Percentiles rank a stretch among this genome's conserved stretches.
These are phyloP conservation scores for Mariannaea elegans DNA, from an alignment of 2,329 filamentous ascomycete genomes.

Conservation along the genomic window DNA sequence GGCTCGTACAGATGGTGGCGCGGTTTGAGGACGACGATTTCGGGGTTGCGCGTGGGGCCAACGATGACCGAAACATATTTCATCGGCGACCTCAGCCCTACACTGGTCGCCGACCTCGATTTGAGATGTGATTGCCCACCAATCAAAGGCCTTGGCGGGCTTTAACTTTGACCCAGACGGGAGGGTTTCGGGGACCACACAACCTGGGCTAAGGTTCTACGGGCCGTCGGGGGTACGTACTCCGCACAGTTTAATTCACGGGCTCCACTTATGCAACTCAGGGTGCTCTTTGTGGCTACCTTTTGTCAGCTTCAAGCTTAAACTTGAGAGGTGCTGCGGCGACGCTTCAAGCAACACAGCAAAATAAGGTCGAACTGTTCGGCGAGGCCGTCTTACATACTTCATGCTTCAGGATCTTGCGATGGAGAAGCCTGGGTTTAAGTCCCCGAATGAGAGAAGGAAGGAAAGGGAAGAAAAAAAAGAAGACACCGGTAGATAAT, in stretches of 20 bases:
- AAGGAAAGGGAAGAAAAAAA: not conserved
- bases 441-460: not conserved
- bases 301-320: no score
- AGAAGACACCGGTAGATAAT: not conserved
- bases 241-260: no score
- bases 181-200: not conserved
- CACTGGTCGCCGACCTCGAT: slow-evolving; percentile 6
- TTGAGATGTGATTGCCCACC: not conserved
- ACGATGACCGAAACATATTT: not conserved
- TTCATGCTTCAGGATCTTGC: not conserved
- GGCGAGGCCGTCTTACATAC: slow-evolving; percentile 11
- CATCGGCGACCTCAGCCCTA: slow-evolving; percentile 9
- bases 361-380: not conserved
- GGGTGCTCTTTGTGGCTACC: no score
- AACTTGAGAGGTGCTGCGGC: not conserved
- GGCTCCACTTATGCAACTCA: no score
- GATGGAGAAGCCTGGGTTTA: not conserved
- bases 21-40: no score
- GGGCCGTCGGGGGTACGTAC: slow-evolving; percentile 14
- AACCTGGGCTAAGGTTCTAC: not conserved
- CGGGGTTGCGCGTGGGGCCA: no score
- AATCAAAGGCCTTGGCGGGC: not conserved
- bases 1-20: no score
- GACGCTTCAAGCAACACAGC: not conserved
- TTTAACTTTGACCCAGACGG: not conserved